A percentile compares a stretch with the other conserved stretches of the same genome.
Evolutionary conservation across 495 filamentous ascomycete genomes (phyloP).

Genomic region (Ramalina peruviana): DNA sequence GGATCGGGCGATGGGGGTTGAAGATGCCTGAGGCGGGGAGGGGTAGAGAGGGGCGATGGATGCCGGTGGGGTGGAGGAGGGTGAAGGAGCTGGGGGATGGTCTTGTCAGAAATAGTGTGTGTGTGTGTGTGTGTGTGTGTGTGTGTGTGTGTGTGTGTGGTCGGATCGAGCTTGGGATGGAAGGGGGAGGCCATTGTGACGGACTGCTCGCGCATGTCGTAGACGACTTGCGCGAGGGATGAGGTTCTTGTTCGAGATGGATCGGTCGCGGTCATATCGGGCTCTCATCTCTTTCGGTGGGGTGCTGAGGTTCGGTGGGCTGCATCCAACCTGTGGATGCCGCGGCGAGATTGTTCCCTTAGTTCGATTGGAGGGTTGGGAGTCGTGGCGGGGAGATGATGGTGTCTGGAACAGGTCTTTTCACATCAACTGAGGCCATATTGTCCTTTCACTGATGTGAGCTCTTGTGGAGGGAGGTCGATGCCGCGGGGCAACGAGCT

Average conservation of each 20-base stretch:
- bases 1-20: slow-evolving; percentile 28
- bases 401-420: not conserved
- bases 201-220: slow-evolving; percentile 38
- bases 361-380: not conserved
- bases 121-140: no score
- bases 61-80: slow-evolving; percentile 21
- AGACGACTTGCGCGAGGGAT: slow-evolving; percentile 42
- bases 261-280: slow-evolving; percentile 40
- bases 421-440: not conserved
- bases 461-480: not conserved
- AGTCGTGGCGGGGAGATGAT: not conserved
- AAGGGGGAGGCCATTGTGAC: slow-evolving; percentile 19
- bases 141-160: no score
- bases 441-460: not conserved
- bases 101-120: slow-evolving; percentile 28
- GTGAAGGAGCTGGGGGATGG: slow-evolving; percentile 14
- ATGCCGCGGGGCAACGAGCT: no score
- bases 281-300: slow-evolving; percentile 29
- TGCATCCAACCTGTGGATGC: slow-evolving; percentile 1
- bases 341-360: not conserved
- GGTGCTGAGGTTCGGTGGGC: not conserved
- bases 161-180: no score
- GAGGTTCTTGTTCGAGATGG: slow-evolving; percentile 45
- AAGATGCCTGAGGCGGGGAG: slow-evolving; percentile 34
- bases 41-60: slow-evolving; percentile 31